Evolutionary conservation across 306 rosid species (phyloP), one percentile per base, ranked within the genome.

Genomic region (Cyclanthera cordifolia): DNA sequence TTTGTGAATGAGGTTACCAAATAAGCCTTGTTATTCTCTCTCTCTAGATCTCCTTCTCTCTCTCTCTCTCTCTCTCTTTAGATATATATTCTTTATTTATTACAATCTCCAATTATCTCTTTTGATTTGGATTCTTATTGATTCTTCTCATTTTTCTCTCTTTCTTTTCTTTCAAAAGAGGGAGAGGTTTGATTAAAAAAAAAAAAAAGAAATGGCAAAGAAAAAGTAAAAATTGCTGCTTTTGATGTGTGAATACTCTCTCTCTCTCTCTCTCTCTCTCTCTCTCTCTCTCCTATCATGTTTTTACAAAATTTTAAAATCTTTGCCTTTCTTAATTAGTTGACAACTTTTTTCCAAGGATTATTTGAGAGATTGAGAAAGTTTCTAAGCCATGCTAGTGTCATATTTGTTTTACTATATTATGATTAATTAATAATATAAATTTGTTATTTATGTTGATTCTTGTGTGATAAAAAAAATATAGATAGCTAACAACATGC

Each of bases 41-140:
- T 2, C 37, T 32, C 37, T 32, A 32, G 37, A 32, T 56, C 69
- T 64, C 37, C 25, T 83, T 73, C 53, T 65, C 15, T 56, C n/a
- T n/a, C n/a, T n/a, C n/a, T n/a, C n/a, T n/a, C n/a, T n/a, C n/a
- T n/a, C n/a, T n/a, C n/a, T n/a, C n/a, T n/a, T n/a, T n/a, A n/a
- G n/a, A n/a, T n/a, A n/a, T 11, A 30, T 74, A 76, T 82, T 86
- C 86, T 86, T 81, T 86, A 84, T 86, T 84, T 86, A 84, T 73
- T 84, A 73, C 50, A 75, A 53, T 68, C 43, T 15, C 41, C 75
- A 84, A 58, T 53, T 80, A 63, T 68, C 52, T 76, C 83, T 84
- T 84, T 87, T 83, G 23, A 60, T 60, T 17, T 60, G 67, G 67
- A 60, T 60, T 32, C 67, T 25, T 77, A 41, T 49, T 70, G 74